Conservation (phyloP, 2,329 filamentous ascomycete species). For the Stagonosporopsis rhizophila region DNA sequence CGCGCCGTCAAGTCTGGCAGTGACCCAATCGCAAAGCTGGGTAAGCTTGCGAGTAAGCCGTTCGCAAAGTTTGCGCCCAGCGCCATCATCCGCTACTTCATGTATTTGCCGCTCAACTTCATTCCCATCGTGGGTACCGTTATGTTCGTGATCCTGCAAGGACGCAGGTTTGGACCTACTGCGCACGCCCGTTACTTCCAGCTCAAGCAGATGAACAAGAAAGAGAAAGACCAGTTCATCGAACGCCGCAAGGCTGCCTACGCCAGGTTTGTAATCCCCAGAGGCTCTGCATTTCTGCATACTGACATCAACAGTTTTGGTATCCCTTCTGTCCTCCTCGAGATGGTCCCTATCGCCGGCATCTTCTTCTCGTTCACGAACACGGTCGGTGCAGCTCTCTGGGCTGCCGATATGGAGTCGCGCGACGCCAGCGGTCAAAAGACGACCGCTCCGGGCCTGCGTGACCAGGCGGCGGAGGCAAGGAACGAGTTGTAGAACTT, state of each 20-base stretch:
- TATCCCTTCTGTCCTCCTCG: constrained; percentile 80
- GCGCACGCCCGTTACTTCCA: constrained; percentile 80
- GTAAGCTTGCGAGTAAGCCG: constrained; percentile 63
- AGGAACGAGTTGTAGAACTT: constrained; percentile 45
- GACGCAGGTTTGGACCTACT: constrained; percentile 59
- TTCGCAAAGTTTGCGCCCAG: constrained; percentile 61
- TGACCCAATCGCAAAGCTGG: constrained; percentile 63
- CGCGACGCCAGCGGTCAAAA: constrained; percentile 24
- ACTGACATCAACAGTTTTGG: constrained; percentile 58
- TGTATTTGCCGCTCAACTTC: constrained; percentile 92
- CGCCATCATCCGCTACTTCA: constrained; percentile 76
- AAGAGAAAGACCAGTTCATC: constrained; percentile 72
- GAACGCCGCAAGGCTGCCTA: constrained; percentile 76
- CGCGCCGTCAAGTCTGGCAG: constrained; percentile 69
- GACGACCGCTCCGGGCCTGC: constrained; percentile 46
- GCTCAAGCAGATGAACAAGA: constrained; percentile 79
- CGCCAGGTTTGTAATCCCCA: constrained; percentile 65
- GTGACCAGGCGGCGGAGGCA: constrained; percentile 45
- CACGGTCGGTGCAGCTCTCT: constrained; percentile 89
- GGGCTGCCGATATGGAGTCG: constrained; percentile 84
- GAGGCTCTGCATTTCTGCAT: neutral
- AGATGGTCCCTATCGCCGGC: constrained; percentile 82
- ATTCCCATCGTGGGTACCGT: constrained; percentile 87
- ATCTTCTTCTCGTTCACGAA: constrained; percentile 92
- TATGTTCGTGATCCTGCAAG: constrained; percentile 79